Base-by-base conservation (phyloP, 139 green algal species). In the Parachlorella kessleri region DNA sequence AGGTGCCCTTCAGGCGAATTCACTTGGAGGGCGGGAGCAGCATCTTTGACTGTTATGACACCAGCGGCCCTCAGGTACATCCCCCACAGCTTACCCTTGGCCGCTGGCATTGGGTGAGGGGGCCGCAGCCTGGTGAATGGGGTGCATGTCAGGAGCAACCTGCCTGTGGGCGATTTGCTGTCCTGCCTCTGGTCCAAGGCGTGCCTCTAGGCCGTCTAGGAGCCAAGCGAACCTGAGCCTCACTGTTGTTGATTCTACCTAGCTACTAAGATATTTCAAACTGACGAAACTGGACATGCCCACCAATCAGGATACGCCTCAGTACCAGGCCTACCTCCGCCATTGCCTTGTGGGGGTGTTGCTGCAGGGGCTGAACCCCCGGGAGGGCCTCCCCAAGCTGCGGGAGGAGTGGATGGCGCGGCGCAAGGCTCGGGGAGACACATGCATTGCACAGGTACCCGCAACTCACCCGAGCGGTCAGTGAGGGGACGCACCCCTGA, bases 21-120 rank as follows among this genome's bases (percentile, higher is more conserved):
- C 63, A 90, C 39, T 88, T 98, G 10, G 93, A 88, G 5, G 95
- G 90, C 18, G 94, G 83, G n/a, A 87, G 82, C 32, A 87, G 87
- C 21, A 78, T 91, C 35, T 91, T 98, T 55, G 95, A 98, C 71
- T 38, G 96, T 2, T 98, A 98, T 72, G 95, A 98, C 83, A 98
- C 95, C 55, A 93, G 81, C 54, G 95, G 95, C 18, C 93, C 94
- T 21, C 90, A 97, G 87, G 93, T 94, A 32, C 14, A 82, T 18
- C 4, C 23, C 28, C 1, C 18, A 32, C 37, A 21, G 30, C 6
- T 37, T 24, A 55, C 37, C 2, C 21, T 24, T 39, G 30, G 32
- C 5, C 8, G 35, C 23, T 37, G 23, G 65, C 65, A 48, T 33
- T 10, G 32, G 65, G n/a, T n/a, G n/a, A n/a, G n/a, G n/a, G n/a